Conservation (phyloP, 352 stramenopile genomes). For the Globisporangium radiosum region DNA sequence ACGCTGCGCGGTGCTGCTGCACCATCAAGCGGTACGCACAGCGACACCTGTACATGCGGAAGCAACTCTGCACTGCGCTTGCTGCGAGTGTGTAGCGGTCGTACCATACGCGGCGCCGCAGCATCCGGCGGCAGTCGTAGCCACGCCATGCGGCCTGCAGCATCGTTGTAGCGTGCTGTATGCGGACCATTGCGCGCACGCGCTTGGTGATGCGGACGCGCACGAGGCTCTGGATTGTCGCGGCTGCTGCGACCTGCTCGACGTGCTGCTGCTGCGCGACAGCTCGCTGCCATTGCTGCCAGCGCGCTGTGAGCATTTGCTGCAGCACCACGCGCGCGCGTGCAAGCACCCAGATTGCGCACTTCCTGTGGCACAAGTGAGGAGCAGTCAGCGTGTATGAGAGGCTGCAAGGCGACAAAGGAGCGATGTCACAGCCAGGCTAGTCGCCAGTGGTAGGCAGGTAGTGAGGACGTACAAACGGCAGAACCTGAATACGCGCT, state of each 20-base stretch:
- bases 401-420: too few relatives aligned
- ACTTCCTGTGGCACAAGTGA: slow-evolving; percentile 27
- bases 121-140: slow-evolving; percentile 39
- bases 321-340: slow-evolving; percentile 26
- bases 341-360: slow-evolving; percentile 27
- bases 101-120: slow-evolving; percentile 28
- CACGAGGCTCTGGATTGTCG: slow-evolving; percentile 52
- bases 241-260: slow-evolving; percentile 35
- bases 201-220: slow-evolving; percentile 23
- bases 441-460: background rate
- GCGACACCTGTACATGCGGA: slow-evolving; percentile 29
- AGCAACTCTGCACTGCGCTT: slow-evolving; percentile 30
- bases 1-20: slow-evolving; percentile 23
- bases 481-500: slow-evolving; percentile 33
- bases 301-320: slow-evolving; percentile 19
- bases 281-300: slow-evolving; percentile 24
- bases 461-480: slow-evolving; percentile 21
- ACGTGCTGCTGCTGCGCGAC: slow-evolving; percentile 19
- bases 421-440: too few relatives aligned
- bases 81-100: slow-evolving; percentile 26
- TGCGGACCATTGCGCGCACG: slow-evolving; percentile 13
- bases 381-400: too few relatives aligned
- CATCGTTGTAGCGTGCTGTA: slow-evolving; percentile 20
- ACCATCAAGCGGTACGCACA: slow-evolving; percentile 22
- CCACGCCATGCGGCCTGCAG: slow-evolving; percentile 49